Conservation (phyloP, 805 yeast species). For the Tetrapisispora fleetii region DNA sequence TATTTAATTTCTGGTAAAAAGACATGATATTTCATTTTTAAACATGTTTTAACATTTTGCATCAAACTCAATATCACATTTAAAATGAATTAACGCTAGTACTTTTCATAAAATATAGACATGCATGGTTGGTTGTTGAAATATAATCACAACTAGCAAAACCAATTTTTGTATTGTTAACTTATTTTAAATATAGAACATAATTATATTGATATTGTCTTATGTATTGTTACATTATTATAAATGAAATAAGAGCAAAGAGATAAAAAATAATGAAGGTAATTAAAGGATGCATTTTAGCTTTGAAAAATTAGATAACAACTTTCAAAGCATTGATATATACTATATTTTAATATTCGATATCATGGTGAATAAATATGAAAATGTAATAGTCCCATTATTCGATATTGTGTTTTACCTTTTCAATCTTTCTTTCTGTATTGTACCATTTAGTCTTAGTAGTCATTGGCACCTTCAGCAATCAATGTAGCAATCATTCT, state of each 20-base stretch:
- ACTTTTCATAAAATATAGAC: too few species aligned
- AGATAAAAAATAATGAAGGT: too few species aligned
- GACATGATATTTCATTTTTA: too few species aligned
- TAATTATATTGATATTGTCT: too few species aligned
- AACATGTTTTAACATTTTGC: background rate
- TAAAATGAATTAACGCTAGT: too few species aligned
- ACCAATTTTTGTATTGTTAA: background rate
- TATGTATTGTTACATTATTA: background rate
- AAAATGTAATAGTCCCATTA: background rate
- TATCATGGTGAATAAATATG: background rate
- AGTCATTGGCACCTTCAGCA: slow-evolving; percentile 35
- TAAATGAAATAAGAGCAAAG: background rate
- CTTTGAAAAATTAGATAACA: background rate
- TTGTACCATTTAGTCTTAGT: background rate
- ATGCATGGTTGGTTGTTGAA: too few species aligned
- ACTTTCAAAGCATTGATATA: background rate
- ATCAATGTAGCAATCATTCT: slow-evolving; percentile 92
- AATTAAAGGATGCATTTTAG: background rate
- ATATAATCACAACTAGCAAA: too few species aligned
- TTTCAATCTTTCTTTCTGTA: background rate
- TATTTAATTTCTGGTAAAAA: background rate
- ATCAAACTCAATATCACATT: too few species aligned
- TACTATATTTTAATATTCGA: too few species aligned
- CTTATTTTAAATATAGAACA: too few species aligned
- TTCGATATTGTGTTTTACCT: background rate